These are phyloP conservation scores for Terfezia claveryi DNA, from an alignment of 495 filamentous ascomycete genomes.

Conservation along the genomic window DNA sequence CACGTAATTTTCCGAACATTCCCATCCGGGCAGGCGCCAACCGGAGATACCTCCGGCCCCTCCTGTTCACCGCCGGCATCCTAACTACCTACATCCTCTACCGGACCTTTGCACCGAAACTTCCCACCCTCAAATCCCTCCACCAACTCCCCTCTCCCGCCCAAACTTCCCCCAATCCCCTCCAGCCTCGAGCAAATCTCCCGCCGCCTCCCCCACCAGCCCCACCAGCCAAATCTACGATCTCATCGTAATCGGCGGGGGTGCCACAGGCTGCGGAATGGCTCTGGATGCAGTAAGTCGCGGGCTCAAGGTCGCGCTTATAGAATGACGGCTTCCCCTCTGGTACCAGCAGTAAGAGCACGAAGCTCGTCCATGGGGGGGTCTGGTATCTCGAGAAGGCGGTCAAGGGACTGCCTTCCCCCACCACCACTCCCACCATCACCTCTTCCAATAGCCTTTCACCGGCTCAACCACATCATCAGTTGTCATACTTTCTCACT, in stretches of 20 bases:
- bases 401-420: slow-evolving; percentile 36
- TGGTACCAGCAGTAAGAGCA: slow-evolving; percentile 91
- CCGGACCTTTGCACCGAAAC: not conserved
- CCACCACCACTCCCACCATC: too few species aligned
- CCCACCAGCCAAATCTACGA: slow-evolving; percentile 37
- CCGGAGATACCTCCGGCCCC: slow-evolving; percentile 28
- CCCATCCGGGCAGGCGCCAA: too few species aligned
- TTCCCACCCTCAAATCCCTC: not conserved
- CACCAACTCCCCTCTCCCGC: slow-evolving; percentile 30
- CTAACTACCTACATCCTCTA: not conserved
- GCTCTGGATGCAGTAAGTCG: slow-evolving; percentile 84
- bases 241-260: slow-evolving; percentile 73
- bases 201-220: slow-evolving; percentile 18
- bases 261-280: slow-evolving; percentile 81
- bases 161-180: slow-evolving; percentile 43
- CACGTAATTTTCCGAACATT: too few species aligned
- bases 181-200: slow-evolving; percentile 33
- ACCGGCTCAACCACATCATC: too few species aligned
- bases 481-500: too few species aligned
- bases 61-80: slow-evolving; percentile 36
- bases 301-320: slow-evolving; percentile 75
- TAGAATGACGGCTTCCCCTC: slow-evolving; percentile 93
- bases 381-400: slow-evolving; percentile 95
- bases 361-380: slow-evolving; percentile 90
- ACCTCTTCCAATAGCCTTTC: too few species aligned